phyloP scores from a whole-genome alignment of 2,329 filamentous ascomycete genomes.

The Fusarium compactum region DNA sequence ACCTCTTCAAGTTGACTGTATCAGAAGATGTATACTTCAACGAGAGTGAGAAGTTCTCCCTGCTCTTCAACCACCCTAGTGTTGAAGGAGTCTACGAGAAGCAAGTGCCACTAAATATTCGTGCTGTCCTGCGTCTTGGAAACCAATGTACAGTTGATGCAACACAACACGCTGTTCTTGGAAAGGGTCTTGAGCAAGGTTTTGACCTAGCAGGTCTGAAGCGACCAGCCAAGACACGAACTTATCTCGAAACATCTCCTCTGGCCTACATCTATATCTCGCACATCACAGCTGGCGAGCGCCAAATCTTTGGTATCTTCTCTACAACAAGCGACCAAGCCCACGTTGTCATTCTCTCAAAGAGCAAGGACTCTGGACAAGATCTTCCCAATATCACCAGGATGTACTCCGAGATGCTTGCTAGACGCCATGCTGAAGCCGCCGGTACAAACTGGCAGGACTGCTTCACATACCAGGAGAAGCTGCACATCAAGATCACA shows the following conservation, averaged over 20 bases:
- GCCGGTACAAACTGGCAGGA: slow-evolving; percentile 80
- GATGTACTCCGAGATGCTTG: slow-evolving; percentile 83
- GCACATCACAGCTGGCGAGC: slow-evolving; percentile 89
- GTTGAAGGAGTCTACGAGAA: slow-evolving; percentile 98
- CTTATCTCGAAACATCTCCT: slow-evolving; percentile 80
- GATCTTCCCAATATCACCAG: slow-evolving; percentile 91
- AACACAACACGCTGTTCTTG: slow-evolving; percentile 87
- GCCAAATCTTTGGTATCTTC: slow-evolving; percentile 93
- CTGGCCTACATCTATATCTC: slow-evolving; percentile 92
- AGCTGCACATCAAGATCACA: slow-evolving; percentile 84
- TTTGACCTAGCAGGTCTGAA: slow-evolving; percentile 87
- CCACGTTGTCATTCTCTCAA: slow-evolving; percentile 89
- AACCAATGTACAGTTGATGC: slow-evolving; percentile 95
- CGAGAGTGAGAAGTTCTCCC: slow-evolving; percentile 83
- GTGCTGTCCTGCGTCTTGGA: slow-evolving; percentile 89
- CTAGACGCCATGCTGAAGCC: slow-evolving; percentile 73
- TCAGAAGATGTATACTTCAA: slow-evolving; percentile 88
- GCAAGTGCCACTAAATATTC: slow-evolving; percentile 86
- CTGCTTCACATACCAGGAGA: slow-evolving; percentile 88
- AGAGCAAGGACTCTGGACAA: slow-evolving; percentile 79
- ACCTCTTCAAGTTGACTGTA: slow-evolving; percentile 94
- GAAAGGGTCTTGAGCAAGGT: slow-evolving; percentile 91
- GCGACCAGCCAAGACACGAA: slow-evolving; percentile 69
- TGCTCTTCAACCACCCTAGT: slow-evolving; percentile 90
- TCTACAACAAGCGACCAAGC: slow-evolving; percentile 85